Evolutionary conservation across 441 rosid genomes (phyloP).

Genomic region (Iberis amara): DNA sequence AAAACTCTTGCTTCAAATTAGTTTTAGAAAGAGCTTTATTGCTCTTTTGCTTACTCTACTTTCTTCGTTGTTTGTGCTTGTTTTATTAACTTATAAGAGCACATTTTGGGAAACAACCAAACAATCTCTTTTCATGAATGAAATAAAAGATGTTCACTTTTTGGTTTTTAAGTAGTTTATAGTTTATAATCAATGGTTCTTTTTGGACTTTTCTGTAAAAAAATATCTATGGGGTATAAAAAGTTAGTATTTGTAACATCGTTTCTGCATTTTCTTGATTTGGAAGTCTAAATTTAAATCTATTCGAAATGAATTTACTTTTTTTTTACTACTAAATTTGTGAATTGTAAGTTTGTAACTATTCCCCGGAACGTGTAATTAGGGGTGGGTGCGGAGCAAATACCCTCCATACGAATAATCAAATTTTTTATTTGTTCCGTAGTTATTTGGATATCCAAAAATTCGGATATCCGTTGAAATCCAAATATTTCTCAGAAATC

Average conservation of each 20-base stretch:
- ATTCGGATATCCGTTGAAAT: too few species aligned
- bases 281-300: too few species aligned
- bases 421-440: too few species aligned
- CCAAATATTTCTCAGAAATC: too few species aligned
- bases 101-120: constrained; percentile 29
- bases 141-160: constrained; percentile 31
- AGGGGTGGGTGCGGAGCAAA: too few species aligned
- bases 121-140: constrained; percentile 27
- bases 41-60: constrained; percentile 22
- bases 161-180: constrained; percentile 7
- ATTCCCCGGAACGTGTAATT: too few species aligned
- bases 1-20: constrained; percentile 17
- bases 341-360: too few species aligned
- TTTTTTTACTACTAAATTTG: too few species aligned
- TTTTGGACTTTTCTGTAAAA: constrained; percentile 18
- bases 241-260: background rate
- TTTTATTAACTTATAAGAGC: constrained; percentile 18
- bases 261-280: too few species aligned
- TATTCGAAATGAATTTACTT: too few species aligned
- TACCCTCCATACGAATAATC: too few species aligned
- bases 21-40: constrained; percentile 19
- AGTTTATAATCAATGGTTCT: constrained; percentile 1
- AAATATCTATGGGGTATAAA: background rate
- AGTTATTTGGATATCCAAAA: too few species aligned
- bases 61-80: constrained; percentile 26